These are phyloP conservation scores for Cladosporium oxysporum DNA, from an alignment of 2,329 filamentous ascomycete genomes.

Conservation along the genomic window DNA sequence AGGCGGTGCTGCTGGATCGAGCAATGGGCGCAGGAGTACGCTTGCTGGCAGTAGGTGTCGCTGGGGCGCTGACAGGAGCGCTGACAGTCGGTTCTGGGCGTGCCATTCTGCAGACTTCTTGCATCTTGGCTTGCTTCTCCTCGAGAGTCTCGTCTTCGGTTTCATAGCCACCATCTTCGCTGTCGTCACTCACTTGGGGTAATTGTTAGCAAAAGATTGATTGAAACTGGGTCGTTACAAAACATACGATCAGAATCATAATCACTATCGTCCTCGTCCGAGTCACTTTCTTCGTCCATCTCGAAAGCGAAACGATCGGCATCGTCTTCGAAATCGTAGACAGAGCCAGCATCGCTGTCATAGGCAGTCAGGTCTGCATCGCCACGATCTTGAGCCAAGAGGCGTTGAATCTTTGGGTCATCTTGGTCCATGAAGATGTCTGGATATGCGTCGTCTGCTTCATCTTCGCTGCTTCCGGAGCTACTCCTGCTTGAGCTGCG, in stretches of 20 bases:
- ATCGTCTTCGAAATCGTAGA: conserved; percentile 39
- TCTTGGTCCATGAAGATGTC: conserved; percentile 38
- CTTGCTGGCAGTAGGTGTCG: conserved; percentile 21
- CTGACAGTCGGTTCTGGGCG: conserved; percentile 5
- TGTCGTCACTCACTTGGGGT: conserved; percentile 36
- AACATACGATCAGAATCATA: conserved; percentile 37
- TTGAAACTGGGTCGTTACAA: not conserved
- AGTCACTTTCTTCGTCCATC: conserved; percentile 36
- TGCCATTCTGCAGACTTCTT: conserved; percentile 24
- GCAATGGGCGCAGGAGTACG: conserved; percentile 24
- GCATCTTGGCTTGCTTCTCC: conserved; percentile 25
- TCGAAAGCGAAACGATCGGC: conserved; percentile 33
- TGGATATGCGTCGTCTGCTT: conserved; percentile 37
- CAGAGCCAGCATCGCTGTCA: conserved; percentile 36
- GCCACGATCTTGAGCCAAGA: conserved; percentile 27
- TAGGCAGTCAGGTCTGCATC: conserved; percentile 27
- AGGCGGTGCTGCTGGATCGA: conserved; percentile 26
- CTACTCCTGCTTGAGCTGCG: conserved; percentile 30
- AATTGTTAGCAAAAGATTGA: conserved; percentile 29
- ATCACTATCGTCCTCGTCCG: conserved; percentile 33
- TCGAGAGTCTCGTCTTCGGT: conserved; percentile 31
- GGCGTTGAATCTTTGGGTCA: conserved; percentile 23
- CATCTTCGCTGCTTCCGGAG: conserved; percentile 33
- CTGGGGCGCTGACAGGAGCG: conserved; percentile 12
- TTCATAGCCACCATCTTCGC: conserved; percentile 40